These are phyloP conservation scores for Alliaria petiolata DNA, from an alignment of 345 rosid genomes.

Conservation along the genomic window DNA sequence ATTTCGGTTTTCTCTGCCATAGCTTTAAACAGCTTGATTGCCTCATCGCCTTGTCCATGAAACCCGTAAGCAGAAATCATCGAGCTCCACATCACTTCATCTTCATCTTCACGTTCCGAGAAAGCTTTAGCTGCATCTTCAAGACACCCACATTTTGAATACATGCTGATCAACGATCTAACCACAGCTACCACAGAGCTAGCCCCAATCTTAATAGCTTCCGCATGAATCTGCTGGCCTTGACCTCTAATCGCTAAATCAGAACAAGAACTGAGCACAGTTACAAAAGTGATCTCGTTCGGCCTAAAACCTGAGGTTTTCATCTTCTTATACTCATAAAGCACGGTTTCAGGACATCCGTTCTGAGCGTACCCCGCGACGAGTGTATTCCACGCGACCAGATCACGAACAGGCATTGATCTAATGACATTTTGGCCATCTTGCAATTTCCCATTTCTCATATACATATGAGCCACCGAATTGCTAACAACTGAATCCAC, in stretches of 20 bases:
- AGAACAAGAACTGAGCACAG: constrained; percentile 68
- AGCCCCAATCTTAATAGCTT: constrained; percentile 56
- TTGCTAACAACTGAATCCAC: constrained; percentile 49
- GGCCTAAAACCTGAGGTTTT: constrained; percentile 56
- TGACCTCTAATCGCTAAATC: constrained; percentile 68
- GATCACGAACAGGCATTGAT: constrained; percentile 44
- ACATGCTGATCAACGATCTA: constrained; percentile 67
- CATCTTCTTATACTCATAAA: constrained; percentile 51
- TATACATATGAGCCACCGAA: constrained; percentile 77
- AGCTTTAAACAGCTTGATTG: constrained; percentile 49
- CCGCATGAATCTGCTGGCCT: constrained; percentile 78
- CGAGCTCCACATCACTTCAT: constrained; percentile 77
- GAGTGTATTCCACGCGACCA: constrained; percentile 74
- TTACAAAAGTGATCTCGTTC: constrained; percentile 58
- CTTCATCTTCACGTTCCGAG: constrained; percentile 46
- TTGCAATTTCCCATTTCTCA: constrained; percentile 52
- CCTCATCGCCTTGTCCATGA: constrained; percentile 68
- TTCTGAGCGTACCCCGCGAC: constrained; percentile 64
- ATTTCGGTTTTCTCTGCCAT: constrained; percentile 40
- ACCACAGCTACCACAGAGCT: constrained; percentile 44
- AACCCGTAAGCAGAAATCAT: constrained; percentile 78
- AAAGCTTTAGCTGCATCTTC: constrained; percentile 60
- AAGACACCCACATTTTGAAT: constrained; percentile 73
- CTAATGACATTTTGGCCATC: constrained; percentile 60
- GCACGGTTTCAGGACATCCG: constrained; percentile 48